Evolutionary conservation across 352 stramenopile genomes (phyloP).

Genomic region (Globisporangium abappressorium): DNA sequence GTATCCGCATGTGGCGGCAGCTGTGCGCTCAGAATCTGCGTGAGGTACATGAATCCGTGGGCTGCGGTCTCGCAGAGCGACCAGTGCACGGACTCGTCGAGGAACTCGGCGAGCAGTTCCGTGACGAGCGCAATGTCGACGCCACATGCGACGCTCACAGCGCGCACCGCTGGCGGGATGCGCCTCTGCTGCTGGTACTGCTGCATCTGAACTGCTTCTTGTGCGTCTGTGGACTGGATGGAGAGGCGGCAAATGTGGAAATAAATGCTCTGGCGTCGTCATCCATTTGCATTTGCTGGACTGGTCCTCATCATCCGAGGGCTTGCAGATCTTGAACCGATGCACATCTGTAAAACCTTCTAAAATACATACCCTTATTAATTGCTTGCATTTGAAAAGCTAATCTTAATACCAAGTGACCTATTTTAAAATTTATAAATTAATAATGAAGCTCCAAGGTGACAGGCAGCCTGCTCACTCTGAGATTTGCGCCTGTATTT

Average conservation of each 20-base stretch:
- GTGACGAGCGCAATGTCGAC: conserved; percentile 43
- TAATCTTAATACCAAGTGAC: not conserved
- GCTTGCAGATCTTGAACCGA: not conserved
- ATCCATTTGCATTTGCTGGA: not conserved
- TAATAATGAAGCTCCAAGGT: not conserved
- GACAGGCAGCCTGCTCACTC: not conserved
- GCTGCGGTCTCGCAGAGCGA: conserved; percentile 44
- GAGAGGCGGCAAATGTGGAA: not conserved
- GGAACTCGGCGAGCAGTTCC: conserved; percentile 41
- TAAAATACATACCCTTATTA: not conserved
- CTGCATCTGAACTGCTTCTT: not conserved
- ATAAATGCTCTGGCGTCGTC: not conserved
- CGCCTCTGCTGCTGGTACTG: not conserved
- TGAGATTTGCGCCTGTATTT: not conserved
- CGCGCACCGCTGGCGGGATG: conserved; percentile 42
- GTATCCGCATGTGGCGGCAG: conserved; percentile 16
- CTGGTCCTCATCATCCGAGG: not conserved
- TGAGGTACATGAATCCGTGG: conserved; percentile 39
- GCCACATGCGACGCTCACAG: conserved; percentile 38
- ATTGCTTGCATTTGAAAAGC: not conserved
- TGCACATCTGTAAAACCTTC: not conserved
- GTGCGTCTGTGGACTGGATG: not conserved
- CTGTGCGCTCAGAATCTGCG: conserved; percentile 38
- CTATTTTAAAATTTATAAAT: not conserved
- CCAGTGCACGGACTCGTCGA: conserved; percentile 50